These are phyloP conservation scores for Quercus mongolica DNA, from an alignment of 306 rosid species.

Conservation along the genomic window DNA sequence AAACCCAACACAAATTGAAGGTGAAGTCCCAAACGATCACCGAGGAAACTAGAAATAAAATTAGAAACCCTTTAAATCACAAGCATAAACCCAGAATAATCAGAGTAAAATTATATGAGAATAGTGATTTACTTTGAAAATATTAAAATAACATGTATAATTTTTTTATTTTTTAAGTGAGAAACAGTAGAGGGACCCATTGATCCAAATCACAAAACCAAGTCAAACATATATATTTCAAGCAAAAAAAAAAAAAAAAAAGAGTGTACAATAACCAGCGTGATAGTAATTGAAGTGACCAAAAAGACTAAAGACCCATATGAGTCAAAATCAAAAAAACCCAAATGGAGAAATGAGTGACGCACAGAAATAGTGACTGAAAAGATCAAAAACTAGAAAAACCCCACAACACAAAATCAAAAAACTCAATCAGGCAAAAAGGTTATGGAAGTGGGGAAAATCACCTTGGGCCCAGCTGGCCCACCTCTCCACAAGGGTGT, in stretches of 20 bases:
- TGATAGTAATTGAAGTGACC: too few species aligned
- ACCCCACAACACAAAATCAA: background rate
- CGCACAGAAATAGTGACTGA: background rate
- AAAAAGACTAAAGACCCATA: background rate
- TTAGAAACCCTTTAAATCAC: background rate
- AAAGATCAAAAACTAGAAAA: background rate
- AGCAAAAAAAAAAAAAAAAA: background rate
- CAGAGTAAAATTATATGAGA: background rate
- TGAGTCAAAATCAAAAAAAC: background rate
- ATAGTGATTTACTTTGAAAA: background rate
- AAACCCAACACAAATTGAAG: background rate
- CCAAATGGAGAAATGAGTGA: background rate
- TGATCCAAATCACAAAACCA: too few species aligned
- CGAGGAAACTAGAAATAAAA: background rate
- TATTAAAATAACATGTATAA: too few species aligned
- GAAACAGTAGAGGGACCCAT: background rate
- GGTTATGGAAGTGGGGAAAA: background rate
- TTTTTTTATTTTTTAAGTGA: too few species aligned
- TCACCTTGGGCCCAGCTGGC: conserved; percentile 57
- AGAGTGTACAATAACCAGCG: background rate
- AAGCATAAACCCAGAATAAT: background rate
- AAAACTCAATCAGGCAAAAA: background rate
- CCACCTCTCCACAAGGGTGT: conserved; percentile 91
- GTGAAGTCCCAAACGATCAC: background rate
- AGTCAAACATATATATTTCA: background rate